Percentiles rank a stretch among this genome's conserved stretches.
Conservation (phyloP, 495 filamentous ascomycete genomes). For the Penicillium coprophilum region DNA sequence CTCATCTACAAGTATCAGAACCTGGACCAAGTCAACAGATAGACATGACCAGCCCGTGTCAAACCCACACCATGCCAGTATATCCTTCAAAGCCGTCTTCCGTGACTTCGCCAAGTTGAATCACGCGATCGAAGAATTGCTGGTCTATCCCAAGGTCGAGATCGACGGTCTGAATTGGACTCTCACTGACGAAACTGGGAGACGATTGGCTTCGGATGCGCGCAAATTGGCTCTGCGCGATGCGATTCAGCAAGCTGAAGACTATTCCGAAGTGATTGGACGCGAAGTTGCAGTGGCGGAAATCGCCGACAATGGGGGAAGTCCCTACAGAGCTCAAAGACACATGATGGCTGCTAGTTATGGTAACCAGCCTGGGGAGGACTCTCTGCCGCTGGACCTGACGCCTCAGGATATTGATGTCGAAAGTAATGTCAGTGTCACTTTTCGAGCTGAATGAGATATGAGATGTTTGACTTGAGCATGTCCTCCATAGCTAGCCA, state of each 20-base stretch:
- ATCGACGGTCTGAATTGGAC: conserved; percentile 24
- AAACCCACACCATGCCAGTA: conserved; percentile 15
- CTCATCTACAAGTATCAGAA: conserved; percentile 17
- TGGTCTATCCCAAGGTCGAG: conserved; percentile 18
- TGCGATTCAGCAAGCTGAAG: conserved; percentile 23
- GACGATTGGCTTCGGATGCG: conserved; percentile 11
- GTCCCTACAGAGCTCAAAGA: neutral
- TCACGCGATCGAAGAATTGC: conserved; percentile 14
- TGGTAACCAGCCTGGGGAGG: neutral
- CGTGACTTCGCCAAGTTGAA: conserved; percentile 20
- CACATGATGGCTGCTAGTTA: neutral
- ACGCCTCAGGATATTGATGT: conserved; percentile 17
- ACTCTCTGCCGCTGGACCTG: conserved; percentile 5
- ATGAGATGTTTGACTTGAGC: neutral
- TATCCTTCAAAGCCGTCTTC: conserved; percentile 16
- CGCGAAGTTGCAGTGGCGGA: conserved; percentile 17
- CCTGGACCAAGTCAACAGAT: conserved; percentile 11
- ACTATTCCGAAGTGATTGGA: conserved; percentile 24
- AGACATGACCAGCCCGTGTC: conserved; percentile 8
- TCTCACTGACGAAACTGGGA: conserved; percentile 23
- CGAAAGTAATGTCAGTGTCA: conserved; percentile 9
- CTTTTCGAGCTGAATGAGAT: conserved; percentile 3
- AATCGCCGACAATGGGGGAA: conserved; percentile 11
- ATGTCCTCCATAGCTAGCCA: neutral
- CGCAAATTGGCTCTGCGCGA: conserved; percentile 25